Percentiles rank a stretch among this genome's conserved stretches.
These are phyloP conservation scores for Hymenotorrendiella dingleyae DNA, from an alignment of 2,329 filamentous ascomycete genomes.

Conservation along the genomic window DNA sequence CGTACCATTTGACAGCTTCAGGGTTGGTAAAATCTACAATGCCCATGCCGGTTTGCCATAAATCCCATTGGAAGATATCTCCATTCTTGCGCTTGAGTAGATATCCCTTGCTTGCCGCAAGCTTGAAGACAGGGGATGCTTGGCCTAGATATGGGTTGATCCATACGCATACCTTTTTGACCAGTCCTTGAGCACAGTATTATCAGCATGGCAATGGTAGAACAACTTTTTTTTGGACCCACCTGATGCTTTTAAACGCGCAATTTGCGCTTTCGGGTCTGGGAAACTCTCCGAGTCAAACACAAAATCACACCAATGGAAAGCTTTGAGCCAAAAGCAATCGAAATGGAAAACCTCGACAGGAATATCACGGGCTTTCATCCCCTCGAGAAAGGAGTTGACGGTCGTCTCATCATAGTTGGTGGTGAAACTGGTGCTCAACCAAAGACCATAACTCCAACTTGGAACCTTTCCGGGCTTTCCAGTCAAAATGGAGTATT, in stretches of 20 bases:
- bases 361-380: constrained; percentile 50
- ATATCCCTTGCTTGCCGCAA: constrained; percentile 51
- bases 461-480: constrained; percentile 57
- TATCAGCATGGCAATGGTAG: not conserved
- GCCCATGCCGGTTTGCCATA: constrained; percentile 60
- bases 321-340: constrained; percentile 58
- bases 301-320: constrained; percentile 59
- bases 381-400: constrained; percentile 51
- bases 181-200: constrained; percentile 26
- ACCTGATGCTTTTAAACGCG: constrained; percentile 44
- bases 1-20: constrained; percentile 50
- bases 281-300: constrained; percentile 54
- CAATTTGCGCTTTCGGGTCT: constrained; percentile 49
- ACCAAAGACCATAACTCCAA: constrained; percentile 73
- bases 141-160: constrained; percentile 58
- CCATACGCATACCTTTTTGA: constrained; percentile 49
- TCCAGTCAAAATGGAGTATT: constrained; percentile 64
- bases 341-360: constrained; percentile 59
- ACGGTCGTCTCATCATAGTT: constrained; percentile 55
- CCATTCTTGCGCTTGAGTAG: constrained; percentile 53
- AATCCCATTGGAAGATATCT: constrained; percentile 57
- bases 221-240: not conserved
- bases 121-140: constrained; percentile 51
- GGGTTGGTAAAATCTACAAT: constrained; percentile 60
- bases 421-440: constrained; percentile 64